Conservation (phyloP, 1,139 yeast species). For the Diutina neorugosa region DNA sequence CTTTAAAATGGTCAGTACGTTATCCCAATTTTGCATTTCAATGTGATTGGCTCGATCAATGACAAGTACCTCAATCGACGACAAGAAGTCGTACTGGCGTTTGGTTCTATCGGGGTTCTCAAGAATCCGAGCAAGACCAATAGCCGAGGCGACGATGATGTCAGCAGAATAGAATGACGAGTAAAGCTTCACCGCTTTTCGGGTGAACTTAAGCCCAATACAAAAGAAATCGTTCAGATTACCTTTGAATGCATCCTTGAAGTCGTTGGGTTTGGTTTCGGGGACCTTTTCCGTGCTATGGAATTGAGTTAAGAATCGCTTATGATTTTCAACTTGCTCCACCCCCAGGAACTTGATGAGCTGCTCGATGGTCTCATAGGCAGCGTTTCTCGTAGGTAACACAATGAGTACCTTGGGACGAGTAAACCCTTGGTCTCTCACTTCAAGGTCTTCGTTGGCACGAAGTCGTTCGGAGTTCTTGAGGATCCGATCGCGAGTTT, state of each 20-base stretch:
- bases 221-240: constrained; percentile 89
- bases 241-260: constrained; percentile 70
- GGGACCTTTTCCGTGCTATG: constrained; percentile 42
- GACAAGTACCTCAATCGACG: constrained; percentile 74
- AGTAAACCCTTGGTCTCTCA: constrained; percentile 90
- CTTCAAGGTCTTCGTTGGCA: constrained; percentile 40
- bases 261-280: constrained; percentile 69
- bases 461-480: constrained; percentile 40
- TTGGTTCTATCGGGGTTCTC: constrained; percentile 52
- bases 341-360: constrained; percentile 53
- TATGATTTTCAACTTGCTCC: constrained; percentile 70
- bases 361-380: constrained; percentile 56
- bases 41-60: constrained; percentile 80
- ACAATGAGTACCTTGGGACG: constrained; percentile 79
- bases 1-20: constrained; percentile 58
- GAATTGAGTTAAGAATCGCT: constrained; percentile 64
- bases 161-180: constrained; percentile 81
- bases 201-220: constrained; percentile 76
- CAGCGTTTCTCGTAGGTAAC: constrained; percentile 75
- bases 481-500: constrained; percentile 72
- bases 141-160: constrained; percentile 80
- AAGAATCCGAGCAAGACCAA: constrained; percentile 75
- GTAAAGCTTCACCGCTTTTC: constrained; percentile 75
- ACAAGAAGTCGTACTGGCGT: constrained; percentile 58
- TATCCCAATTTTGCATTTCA: constrained; percentile 92